Evolutionary conservation across 768 basidiomycete genomes (phyloP), one percentile per base, ranked within the genome.

Genomic region (Mycena amicta): DNA sequence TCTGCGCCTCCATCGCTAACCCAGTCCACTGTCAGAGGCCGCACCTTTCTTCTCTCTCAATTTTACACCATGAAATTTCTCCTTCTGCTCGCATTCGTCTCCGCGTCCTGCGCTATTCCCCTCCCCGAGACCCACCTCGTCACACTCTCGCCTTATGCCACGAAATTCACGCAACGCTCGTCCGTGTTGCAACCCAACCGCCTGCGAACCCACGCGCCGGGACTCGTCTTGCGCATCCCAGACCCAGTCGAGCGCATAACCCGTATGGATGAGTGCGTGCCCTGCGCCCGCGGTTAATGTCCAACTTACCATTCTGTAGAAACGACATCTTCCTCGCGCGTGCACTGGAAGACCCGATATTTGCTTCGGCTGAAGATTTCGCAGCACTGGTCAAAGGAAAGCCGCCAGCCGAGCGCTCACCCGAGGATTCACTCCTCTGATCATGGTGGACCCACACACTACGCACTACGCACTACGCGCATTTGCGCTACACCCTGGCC

Each of bases 241-340:
- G 57, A 33, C 26, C 4, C 47, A 2, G 45, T 56, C 16, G 25
- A 62, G 13, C 15, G 51, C 25, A 28, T 59, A 27, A 47, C 40
- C 40, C 22, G 33, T 22, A 52, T 11, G 29, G 29, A 53, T 37
- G 18, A 31, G 61, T 63, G 51, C 37, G 57, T 45, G 16, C 12
- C 26, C 18, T 16, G 27, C 26, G n/a, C 29, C 27, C 28, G n/a
- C 5, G 15, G 16, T 46, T 11, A 52, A n/a, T n/a, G n/a, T n/a
- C 49, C 25, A 30, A 31, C 23, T 20, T 13, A 49, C 23, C 22
- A 29, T 29, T 16, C 2, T 53, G 11, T 37, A 63, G 62, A 15
- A 55, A 63, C 26, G 62, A 63, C 39, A 51, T 63, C 5, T 63
- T 63, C 45, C 58, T 63, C 5, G 58, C 58, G 11, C 55, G 62